Base-by-base conservation (phyloP, 345 rosid genomes). In the Zanthoxylum bungeanum region DNA sequence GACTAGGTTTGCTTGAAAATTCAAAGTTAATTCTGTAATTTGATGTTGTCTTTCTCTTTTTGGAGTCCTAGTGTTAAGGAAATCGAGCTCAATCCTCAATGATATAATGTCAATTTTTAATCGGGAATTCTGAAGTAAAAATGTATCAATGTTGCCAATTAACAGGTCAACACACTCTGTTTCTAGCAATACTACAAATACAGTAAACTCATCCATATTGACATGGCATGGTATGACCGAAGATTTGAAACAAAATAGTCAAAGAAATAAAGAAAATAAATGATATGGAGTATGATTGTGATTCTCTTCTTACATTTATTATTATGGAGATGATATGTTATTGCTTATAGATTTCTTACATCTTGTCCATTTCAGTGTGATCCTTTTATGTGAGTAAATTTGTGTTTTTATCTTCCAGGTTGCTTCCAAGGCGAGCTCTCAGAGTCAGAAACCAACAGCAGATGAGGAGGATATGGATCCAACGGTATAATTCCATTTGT, bases 391-490 rank as follows among this genome's bases (percentile, higher is more conserved):
- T 71, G 3, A 27, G 12, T 11, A 36, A 21, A 12, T 3, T n/a
- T 56, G 31, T 39, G 3, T 17, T 50, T 46, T 21, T 50, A 47
- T 61, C 51, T 42, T 70, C 40, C 74, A 91, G 89, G 86, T 87
- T 39, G 85, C 89, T 69, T 68, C 69, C 46, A 84, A 74, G 75
- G 76, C 79, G 3, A 65, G 71, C 60, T 68, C 78, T 14, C 85
- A 76, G 60, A 73, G 50, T 73, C 78, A 75, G 80, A 87, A 81
- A 78, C 60, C 75, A 50, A 86, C 85, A 53, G 95, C 82, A 64
- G 98, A 95, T 77, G 98, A 95, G 61, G 99, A 96, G 8, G 97
- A 96, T 55, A 92, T 93, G 96, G 99, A 96, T 75, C 93, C 99
- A 6, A 93, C 96, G 60, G 99, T 96, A 84, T 34, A 1, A 28